Percentiles rank a stretch among this genome's conserved stretches.
Conservation (phyloP, 192 early-diverging fungal species). For the Linnemannia zychae region DNA sequence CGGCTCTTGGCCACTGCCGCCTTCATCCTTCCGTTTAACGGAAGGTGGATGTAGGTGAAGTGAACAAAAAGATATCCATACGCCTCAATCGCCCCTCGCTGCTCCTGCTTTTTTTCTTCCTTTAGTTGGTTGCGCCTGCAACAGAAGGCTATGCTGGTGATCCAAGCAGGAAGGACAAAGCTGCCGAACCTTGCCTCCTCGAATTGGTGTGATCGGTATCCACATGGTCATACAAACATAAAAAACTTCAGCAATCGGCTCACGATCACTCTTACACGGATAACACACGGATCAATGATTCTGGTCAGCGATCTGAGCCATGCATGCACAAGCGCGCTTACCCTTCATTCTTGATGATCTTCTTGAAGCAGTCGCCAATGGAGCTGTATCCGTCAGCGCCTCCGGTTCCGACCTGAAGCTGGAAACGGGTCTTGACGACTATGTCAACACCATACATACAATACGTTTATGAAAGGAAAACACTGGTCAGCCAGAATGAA, state of each 20-base stretch:
- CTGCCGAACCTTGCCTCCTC: neutral
- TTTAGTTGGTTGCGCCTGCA: neutral
- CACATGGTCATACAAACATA: conserved; percentile 23
- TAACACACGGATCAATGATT: neutral
- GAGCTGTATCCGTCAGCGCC: conserved; percentile 87
- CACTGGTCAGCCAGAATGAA: neutral
- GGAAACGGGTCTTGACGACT: conserved; percentile 96
- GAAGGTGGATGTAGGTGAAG: neutral
- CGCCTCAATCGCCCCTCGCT: neutral
- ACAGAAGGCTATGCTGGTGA: neutral
- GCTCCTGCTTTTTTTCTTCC: neutral
- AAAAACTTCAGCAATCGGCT: neutral
- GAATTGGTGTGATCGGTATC: neutral
- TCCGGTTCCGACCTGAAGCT: conserved; percentile 94
- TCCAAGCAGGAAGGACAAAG: neutral
- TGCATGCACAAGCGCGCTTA: conserved; percentile 5
- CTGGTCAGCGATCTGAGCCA: too few relatives aligned
- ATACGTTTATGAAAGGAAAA: conserved; percentile 1
- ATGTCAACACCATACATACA: neutral
- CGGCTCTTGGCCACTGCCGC: neutral
- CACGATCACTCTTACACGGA: neutral
- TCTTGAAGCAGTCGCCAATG: conserved; percentile 90
- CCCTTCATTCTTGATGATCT: conserved; percentile 95
- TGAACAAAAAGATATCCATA: neutral
- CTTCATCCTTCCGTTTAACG: neutral